phyloP scores from a whole-genome alignment of 2,329 filamentous ascomycete species.

The Acephala macrosclerotiorum region DNA sequence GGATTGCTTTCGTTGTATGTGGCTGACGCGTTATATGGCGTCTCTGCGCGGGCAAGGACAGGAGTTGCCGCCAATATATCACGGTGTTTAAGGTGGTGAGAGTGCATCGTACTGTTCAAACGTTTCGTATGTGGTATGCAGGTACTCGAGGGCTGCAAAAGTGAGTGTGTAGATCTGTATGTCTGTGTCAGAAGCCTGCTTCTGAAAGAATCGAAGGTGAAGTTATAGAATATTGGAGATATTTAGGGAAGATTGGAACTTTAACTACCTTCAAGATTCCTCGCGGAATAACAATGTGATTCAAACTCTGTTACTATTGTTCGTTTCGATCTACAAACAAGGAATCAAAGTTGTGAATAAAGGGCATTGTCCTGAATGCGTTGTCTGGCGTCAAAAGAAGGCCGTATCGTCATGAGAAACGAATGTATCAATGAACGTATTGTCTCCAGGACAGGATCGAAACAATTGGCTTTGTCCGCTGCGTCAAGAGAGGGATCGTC shows the following conservation, averaged over 20 bases:
- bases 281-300: slow-evolving; percentile 18
- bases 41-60: slow-evolving; percentile 11
- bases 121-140: slow-evolving; percentile 6
- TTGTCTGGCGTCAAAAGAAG: slow-evolving; percentile 20
- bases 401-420: slow-evolving; percentile 15
- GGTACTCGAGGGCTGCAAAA: slow-evolving; percentile 16
- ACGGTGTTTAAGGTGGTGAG: neutral
- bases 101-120: neutral
- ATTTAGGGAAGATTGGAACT: neutral
- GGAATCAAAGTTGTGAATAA: slow-evolving; percentile 24
- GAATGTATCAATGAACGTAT: slow-evolving; percentile 18
- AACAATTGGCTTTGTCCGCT: slow-evolving; percentile 1
- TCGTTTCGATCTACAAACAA: slow-evolving; percentile 24
- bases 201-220: neutral
- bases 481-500: slow-evolving; percentile 16
- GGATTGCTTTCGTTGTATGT: slow-evolving; percentile 33
- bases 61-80: neutral
- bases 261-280: slow-evolving; percentile 15
- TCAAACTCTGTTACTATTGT: slow-evolving; percentile 31
- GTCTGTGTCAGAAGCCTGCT: slow-evolving; percentile 16
- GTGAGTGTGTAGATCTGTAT: slow-evolving; percentile 17
- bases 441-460: slow-evolving; percentile 23
- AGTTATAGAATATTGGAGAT: neutral
- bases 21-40: neutral
- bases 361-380: slow-evolving; percentile 34